phyloP scores from a whole-genome alignment of 1,284 basidiomycete species.

The Athelia psychrophila region DNA sequence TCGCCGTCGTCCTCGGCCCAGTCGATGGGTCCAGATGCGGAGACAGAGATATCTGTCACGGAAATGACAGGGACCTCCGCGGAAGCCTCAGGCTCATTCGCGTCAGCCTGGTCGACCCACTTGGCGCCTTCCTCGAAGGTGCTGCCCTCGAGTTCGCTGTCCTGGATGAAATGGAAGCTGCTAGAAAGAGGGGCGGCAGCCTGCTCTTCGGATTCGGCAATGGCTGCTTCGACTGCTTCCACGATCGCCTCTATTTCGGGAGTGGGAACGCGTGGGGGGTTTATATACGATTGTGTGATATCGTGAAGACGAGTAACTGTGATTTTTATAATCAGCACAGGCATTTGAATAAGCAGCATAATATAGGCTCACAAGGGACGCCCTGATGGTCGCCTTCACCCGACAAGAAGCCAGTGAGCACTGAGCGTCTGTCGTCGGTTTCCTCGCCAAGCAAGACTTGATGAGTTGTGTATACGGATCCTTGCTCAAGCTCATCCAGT shows the following conservation, averaged over 20 bases:
- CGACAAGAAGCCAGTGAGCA: constrained; percentile 53
- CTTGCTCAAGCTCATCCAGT: constrained; percentile 49
- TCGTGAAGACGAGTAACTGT: constrained; percentile 58
- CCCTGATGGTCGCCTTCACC: constrained; percentile 56
- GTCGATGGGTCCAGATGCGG: constrained; percentile 39
- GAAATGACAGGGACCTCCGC: background rate
- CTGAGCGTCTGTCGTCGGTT: constrained; percentile 41
- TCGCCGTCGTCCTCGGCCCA: constrained; percentile 63
- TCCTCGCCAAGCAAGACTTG: constrained; percentile 56
- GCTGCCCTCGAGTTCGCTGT: constrained; percentile 63
- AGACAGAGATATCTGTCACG: background rate
- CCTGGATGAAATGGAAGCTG: constrained; percentile 75
- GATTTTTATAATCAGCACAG: constrained; percentile 6
- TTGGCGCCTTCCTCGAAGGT: constrained; percentile 46
- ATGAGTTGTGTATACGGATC: constrained; percentile 48
- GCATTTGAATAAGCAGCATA: constrained; percentile 1
- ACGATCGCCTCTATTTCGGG: constrained; percentile 22
- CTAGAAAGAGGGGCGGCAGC: constrained; percentile 37
- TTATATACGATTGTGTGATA: constrained; percentile 48
- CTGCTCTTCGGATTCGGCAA: constrained; percentile 29
- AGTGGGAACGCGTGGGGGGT: constrained; percentile 39
- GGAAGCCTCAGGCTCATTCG: constrained; percentile 16
- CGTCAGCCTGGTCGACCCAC: constrained; percentile 46
- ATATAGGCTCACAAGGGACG: constrained; percentile 61
- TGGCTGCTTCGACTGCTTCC: constrained; percentile 21